These are phyloP conservation scores for Arabis hirsuta DNA, from an alignment of 345 rosid species.

Conservation along the genomic window DNA sequence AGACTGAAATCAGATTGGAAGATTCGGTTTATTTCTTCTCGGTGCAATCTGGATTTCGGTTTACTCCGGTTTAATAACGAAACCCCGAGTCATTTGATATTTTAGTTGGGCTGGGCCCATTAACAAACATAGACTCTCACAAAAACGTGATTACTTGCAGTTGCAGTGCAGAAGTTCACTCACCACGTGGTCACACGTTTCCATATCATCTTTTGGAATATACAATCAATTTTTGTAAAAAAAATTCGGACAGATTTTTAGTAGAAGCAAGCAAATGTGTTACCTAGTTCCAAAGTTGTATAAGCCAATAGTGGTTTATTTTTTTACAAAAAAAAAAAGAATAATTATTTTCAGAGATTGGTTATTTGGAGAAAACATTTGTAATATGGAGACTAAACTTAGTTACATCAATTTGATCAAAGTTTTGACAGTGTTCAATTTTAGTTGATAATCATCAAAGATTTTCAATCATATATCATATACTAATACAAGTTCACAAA, in stretches of 20 bases:
- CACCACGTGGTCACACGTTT: slow-evolving; percentile 32
- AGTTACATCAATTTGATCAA: too few relatives aligned
- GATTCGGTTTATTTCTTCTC: not conserved
- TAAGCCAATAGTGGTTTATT: not conserved
- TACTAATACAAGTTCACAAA: too few relatives aligned
- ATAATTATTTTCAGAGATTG: not conserved
- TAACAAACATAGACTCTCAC: not conserved
- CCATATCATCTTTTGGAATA: not conserved
- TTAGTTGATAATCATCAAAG: too few relatives aligned
- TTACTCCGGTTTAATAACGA: not conserved
- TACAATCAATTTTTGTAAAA: too few relatives aligned
- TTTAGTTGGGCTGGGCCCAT: slow-evolving; percentile 34
- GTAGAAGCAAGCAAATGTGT: not conserved
- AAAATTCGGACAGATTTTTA: not conserved
- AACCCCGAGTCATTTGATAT: slow-evolving; percentile 9
- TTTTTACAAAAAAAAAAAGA: too few relatives aligned
- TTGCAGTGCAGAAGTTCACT: not conserved
- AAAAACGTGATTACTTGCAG: slow-evolving; percentile 1
- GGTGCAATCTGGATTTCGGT: not conserved
- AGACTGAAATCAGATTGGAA: too few relatives aligned
- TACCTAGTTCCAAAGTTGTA: not conserved
- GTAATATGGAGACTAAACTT: not conserved
- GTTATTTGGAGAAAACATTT: not conserved
- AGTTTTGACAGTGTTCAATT: too few relatives aligned
- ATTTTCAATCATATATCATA: not conserved